Evolutionary conservation across 768 basidiomycete species (phyloP).

Genomic region (Cystofilobasidium ferigula): DNA sequence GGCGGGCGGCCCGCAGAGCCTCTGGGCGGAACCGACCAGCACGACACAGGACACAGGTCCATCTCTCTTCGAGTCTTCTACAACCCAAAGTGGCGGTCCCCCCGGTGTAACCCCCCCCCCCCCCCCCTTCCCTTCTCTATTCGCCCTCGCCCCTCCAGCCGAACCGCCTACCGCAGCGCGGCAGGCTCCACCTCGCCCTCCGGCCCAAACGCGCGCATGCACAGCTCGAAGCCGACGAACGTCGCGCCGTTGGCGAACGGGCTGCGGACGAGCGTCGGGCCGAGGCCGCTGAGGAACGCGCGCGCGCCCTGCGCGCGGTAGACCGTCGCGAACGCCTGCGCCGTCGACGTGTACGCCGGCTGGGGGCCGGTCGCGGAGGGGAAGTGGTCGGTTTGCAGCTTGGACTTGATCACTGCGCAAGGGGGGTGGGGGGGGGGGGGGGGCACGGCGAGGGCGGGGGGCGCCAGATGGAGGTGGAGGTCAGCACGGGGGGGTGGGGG

Average conservation of each 20-base stretch:
- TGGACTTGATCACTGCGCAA: slow-evolving; percentile 74
- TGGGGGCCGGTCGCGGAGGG: slow-evolving; percentile 47
- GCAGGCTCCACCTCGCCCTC: no score
- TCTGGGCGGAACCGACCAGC: no score
- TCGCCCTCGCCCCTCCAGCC: no score
- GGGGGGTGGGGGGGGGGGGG: slow-evolving; percentile 16
- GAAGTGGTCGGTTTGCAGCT: slow-evolving; percentile 91
- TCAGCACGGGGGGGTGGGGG: neutral
- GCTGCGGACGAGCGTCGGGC: slow-evolving; percentile 66
- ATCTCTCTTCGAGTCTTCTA: neutral
- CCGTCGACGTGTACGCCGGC: slow-evolving; percentile 60
- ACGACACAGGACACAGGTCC: no score
- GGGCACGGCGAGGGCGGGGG: slow-evolving; percentile 5
- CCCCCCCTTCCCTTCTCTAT: no score
- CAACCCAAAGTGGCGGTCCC: neutral
- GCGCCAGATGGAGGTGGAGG: neutral
- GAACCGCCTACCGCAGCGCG: no score
- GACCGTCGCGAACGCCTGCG: slow-evolving; percentile 71
- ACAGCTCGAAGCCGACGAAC: slow-evolving; percentile 91
- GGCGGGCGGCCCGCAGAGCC: no score
- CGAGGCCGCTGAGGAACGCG: slow-evolving; percentile 84
- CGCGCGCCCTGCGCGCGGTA: slow-evolving; percentile 70
- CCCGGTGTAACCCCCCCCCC: no score
- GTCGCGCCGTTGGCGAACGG: slow-evolving; percentile 96
- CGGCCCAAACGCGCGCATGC: slow-evolving; percentile 47